Percentiles rank a stretch among this genome's conserved stretches.
Conservation (phyloP, 2,329 filamentous ascomycete genomes). For the Pseudocercospora cruenta region DNA sequence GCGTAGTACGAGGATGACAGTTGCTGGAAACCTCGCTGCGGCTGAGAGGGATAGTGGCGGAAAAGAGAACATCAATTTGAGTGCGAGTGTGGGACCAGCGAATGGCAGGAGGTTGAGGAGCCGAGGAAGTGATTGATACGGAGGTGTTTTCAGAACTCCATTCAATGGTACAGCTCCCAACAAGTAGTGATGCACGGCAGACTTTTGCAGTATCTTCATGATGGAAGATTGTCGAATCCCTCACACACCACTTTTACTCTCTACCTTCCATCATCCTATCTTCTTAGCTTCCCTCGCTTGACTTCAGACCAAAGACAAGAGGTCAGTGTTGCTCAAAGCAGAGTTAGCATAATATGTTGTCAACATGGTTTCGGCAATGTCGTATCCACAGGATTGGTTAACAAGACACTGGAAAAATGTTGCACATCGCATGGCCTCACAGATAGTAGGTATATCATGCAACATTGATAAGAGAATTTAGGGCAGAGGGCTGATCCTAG, state of each 20-base stretch:
- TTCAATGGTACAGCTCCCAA: neutral
- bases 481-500: no score
- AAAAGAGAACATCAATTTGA: conserved; percentile 45
- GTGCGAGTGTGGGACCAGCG: conserved; percentile 40
- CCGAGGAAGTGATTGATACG: conserved; percentile 26
- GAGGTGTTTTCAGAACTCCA: neutral
- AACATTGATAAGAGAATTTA: no score
- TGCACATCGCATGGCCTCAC: neutral
- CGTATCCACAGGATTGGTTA: neutral
- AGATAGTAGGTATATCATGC: neutral
- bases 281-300: neutral
- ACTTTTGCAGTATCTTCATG: no score
- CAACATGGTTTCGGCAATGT: neutral
- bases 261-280: neutral
- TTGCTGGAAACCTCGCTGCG: conserved; percentile 36
- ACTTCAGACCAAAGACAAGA: neutral
- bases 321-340: neutral
- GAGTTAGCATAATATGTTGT: neutral
- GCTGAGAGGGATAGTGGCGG: conserved; percentile 36
- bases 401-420: neutral
- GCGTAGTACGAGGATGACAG: conserved; percentile 46
- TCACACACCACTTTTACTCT: neutral
- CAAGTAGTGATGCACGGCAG: neutral
- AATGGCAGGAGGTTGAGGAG: conserved; percentile 51
- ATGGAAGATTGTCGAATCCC: neutral